phyloP scores from a whole-genome alignment of 2,329 filamentous ascomycete genomes.

The Trichoderma breve region DNA sequence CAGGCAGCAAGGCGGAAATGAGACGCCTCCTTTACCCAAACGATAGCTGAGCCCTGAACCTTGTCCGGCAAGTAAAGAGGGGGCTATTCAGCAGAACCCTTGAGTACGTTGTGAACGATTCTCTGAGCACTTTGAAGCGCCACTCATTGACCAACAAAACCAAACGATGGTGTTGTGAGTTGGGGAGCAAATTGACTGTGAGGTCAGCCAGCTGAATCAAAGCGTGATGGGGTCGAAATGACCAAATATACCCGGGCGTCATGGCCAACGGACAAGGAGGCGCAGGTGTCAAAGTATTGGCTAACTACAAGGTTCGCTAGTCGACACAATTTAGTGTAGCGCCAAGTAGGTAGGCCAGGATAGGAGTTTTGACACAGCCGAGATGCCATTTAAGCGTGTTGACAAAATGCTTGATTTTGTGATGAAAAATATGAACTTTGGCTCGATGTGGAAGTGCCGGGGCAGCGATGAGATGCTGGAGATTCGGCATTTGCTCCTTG shows the following conservation, averaged over 20 bases:
- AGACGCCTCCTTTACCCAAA: background rate
- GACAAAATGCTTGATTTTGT: background rate
- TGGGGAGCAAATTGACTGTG: background rate
- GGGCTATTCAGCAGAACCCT: background rate
- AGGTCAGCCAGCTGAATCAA: background rate
- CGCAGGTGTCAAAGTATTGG: background rate
- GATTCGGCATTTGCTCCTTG: background rate
- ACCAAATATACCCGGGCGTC: background rate
- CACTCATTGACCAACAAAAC: background rate
- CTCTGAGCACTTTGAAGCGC: background rate
- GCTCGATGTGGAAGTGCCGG: background rate
- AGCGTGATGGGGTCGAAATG: background rate
- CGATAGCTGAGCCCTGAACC: background rate
- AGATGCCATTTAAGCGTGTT: background rate
- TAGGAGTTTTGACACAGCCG: background rate
- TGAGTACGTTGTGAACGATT: background rate
- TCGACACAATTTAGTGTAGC: constrained; percentile 12
- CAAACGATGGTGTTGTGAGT: background rate
- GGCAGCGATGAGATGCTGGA: background rate
- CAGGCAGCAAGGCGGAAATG: background rate
- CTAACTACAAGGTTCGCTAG: background rate
- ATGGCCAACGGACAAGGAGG: background rate
- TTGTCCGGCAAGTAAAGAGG: background rate
- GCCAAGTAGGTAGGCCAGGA: constrained; percentile 3
- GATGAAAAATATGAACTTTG: background rate